Evolutionary conservation across 2,329 filamentous ascomycete species (phyloP).

Genomic region (Stagonosporopsis cucurbitacearum): DNA sequence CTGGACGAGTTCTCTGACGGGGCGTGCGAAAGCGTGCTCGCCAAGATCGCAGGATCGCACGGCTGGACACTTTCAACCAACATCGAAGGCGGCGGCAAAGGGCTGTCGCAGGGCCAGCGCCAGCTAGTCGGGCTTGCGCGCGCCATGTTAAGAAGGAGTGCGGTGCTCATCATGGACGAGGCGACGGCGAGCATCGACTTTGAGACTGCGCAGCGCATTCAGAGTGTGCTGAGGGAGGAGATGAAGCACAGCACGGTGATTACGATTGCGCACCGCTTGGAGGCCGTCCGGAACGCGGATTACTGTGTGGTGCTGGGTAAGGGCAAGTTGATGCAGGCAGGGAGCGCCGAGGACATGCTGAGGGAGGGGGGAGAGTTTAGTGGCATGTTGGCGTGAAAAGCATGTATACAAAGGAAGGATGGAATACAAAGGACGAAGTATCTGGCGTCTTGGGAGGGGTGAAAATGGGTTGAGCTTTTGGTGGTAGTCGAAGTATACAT

Average conservation of each 20-base stretch:
- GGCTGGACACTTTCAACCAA: conserved; percentile 63
- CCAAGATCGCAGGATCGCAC: conserved; percentile 62
- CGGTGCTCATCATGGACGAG: conserved; percentile 70
- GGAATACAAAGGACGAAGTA: too few species aligned
- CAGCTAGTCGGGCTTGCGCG: conserved; percentile 69
- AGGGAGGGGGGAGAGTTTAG: conserved; percentile 43
- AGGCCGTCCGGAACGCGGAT: conserved; percentile 66
- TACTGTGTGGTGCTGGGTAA: conserved; percentile 62
- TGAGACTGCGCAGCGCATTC: conserved; percentile 64
- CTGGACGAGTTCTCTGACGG: conserved; percentile 62
- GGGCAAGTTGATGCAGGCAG: conserved; percentile 54
- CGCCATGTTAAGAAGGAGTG: conserved; percentile 66
- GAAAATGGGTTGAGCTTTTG: too few species aligned
- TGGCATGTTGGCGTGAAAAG: conserved; percentile 43
- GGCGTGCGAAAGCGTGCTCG: conserved; percentile 61
- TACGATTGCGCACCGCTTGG: conserved; percentile 69
- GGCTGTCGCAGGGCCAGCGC: conserved; percentile 69
- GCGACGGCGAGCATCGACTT: conserved; percentile 70
- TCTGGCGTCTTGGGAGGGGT: too few species aligned
- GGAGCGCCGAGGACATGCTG: conserved; percentile 45
- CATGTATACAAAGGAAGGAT: too few species aligned
- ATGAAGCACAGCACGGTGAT: conserved; percentile 67
- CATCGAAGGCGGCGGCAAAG: conserved; percentile 67
- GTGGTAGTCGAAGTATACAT: too few species aligned
- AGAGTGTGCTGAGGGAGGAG: conserved; percentile 62